A percentile compares a stretch with the other conserved stretches of the same genome.
phyloP scores from a whole-genome alignment of 2,329 filamentous ascomycete species.

The Emmonsia crescens region DNA sequence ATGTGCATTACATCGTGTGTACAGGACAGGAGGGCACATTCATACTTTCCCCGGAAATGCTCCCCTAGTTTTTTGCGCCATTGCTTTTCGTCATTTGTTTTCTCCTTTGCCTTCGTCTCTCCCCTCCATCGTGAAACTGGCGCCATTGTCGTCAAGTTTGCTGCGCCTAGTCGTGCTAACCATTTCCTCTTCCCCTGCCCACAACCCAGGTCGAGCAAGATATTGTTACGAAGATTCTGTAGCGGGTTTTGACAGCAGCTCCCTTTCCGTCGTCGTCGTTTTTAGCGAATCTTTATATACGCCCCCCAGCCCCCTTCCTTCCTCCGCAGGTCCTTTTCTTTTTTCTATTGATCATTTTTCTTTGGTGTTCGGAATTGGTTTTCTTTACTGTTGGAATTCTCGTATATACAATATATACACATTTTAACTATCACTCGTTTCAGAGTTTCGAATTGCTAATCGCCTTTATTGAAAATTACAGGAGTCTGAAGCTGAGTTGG shows the following conservation, averaged over 20 bases:
- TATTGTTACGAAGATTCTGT: conserved; percentile 78
- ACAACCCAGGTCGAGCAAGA: conserved; percentile 69
- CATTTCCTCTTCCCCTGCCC: conserved; percentile 6
- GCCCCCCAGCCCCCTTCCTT: neutral
- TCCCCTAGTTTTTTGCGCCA: neutral
- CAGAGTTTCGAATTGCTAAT: conserved; percentile 3
- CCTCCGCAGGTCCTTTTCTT: neutral
- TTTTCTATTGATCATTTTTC: neutral
- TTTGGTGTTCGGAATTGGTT: neutral
- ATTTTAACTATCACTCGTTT: neutral
- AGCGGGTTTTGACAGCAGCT: conserved; percentile 22
- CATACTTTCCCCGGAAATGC: neutral
- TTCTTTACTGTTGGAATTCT: neutral
- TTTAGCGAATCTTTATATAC: neutral
- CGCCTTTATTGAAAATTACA: neutral
- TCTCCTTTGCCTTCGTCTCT: neutral
- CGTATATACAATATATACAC: neutral
- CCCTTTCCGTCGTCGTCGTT: neutral
- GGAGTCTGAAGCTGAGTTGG: conserved; percentile 2
- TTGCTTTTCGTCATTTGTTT: neutral
- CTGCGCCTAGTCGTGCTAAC: conserved; percentile 5
- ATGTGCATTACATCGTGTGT: too few species aligned
- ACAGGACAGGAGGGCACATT: neutral
- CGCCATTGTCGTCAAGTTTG: neutral
- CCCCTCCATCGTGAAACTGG: neutral